A percentile compares a stretch with the other conserved stretches of the same genome.
Evolutionary conservation across 176 grass and related monocot genomes (phyloP).

Genomic region (Stipa capillata): DNA sequence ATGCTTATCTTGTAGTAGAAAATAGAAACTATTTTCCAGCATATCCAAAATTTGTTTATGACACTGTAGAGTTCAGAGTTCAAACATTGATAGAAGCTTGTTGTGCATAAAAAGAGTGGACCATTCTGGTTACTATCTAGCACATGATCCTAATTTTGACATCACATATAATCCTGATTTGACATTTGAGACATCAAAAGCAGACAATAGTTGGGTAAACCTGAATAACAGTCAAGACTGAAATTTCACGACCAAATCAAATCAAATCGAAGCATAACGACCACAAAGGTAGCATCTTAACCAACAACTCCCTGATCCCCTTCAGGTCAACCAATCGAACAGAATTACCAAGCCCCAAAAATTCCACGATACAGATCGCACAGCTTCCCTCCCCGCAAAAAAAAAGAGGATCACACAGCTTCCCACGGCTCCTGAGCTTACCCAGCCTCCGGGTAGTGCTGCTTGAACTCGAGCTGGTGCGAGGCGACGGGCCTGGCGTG

Average conservation of each 20-base stretch:
- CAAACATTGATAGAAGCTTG: neutral
- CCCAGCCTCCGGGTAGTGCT: slow-evolving; percentile 90
- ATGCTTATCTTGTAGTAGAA: neutral
- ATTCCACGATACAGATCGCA: neutral
- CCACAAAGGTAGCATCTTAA: neutral
- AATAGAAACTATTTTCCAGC: neutral
- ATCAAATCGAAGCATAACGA: neutral
- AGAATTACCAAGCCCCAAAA: neutral
- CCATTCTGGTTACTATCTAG: neutral
- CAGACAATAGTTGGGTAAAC: neutral
- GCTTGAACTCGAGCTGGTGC: slow-evolving; percentile 95
- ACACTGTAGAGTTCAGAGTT: neutral
- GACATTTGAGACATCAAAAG: neutral
- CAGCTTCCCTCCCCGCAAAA: too few relatives aligned
- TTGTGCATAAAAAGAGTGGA: neutral
- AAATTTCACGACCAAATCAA: neutral
- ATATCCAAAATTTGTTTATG: neutral
- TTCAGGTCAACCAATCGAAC: neutral
- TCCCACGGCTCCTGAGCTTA: neutral
- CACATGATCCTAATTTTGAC: neutral
- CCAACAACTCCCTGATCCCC: neutral
- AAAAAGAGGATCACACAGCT: too few relatives aligned
- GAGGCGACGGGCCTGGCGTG: slow-evolving; percentile 61
- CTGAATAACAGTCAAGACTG: neutral
- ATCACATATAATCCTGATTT: neutral